Conservation (phyloP, 2,329 filamentous ascomycete species). For the Calonectria multiphialidica region DNA sequence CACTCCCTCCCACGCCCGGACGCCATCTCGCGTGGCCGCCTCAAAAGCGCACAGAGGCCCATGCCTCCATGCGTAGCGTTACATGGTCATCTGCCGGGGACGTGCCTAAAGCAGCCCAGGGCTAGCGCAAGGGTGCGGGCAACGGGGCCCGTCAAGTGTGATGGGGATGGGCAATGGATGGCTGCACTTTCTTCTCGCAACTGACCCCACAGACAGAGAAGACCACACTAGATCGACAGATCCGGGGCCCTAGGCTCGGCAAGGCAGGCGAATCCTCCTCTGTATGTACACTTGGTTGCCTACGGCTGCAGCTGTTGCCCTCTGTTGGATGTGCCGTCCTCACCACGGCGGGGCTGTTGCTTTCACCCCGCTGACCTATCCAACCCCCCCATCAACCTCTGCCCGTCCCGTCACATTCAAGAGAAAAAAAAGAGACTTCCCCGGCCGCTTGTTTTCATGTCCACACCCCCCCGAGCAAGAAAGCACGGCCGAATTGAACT, state of each 20-base stretch:
- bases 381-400: background rate
- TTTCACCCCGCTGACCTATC: background rate
- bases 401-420: conserved; percentile 21
- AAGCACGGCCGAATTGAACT: background rate
- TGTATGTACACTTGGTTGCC: background rate
- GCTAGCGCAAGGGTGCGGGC: conserved; percentile 27
- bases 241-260: conserved; percentile 18
- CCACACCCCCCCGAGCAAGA: background rate
- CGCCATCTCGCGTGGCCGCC: conserved; percentile 46
- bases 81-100: conserved; percentile 33
- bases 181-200: background rate
- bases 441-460: background rate
- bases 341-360: background rate
- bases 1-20: conserved; percentile 9
- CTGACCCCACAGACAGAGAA: conserved; percentile 15
- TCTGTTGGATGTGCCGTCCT: background rate
- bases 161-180: no score
- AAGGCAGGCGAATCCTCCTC: conserved; percentile 7
- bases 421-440: background rate
- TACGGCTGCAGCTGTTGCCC: background rate
- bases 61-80: conserved; percentile 33
- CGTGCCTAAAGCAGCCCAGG: background rate
- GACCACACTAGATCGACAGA: conserved; percentile 30
- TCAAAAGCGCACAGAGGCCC: conserved; percentile 34
- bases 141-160: conserved; percentile 2